Conservation (phyloP, 2,329 filamentous ascomycete genomes). For the Aspergillus sp. region DNA sequence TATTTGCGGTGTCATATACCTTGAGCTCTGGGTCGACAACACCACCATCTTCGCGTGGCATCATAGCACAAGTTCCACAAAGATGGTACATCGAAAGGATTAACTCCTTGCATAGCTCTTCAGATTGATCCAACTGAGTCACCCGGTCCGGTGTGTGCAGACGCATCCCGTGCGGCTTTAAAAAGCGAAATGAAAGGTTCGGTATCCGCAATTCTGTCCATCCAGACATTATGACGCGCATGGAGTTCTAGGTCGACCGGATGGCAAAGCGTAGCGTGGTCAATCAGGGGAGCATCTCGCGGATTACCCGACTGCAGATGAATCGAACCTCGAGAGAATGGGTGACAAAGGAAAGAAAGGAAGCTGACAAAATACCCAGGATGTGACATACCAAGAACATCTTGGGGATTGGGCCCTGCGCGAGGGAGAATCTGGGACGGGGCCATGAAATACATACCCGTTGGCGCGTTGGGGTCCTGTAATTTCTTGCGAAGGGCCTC, state of each 20-base stretch:
- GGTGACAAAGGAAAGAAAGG: constrained; percentile 22
- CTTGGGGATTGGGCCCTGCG: neutral
- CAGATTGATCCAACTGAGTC: constrained; percentile 6
- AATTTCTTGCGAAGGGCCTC: constrained; percentile 7
- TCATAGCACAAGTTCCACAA: constrained; percentile 33
- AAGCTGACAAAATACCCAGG: constrained; percentile 12
- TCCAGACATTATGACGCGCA: constrained; percentile 21
- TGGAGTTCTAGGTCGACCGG: constrained; percentile 43
- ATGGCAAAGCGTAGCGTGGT: constrained; percentile 45
- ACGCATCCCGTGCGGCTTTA: neutral
- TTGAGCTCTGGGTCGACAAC: constrained; percentile 24
- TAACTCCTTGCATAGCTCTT: constrained; percentile 23
- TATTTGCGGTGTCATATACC: constrained; percentile 21
- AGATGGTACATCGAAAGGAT: constrained; percentile 25
- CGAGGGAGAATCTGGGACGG: constrained; percentile 3
- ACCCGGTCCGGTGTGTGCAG: neutral
- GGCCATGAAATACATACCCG: neutral
- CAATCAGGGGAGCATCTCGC: constrained; percentile 37
- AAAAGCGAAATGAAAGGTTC: neutral
- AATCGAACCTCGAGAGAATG: constrained; percentile 30
- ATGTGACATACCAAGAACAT: neutral
- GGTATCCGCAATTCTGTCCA: constrained; percentile 13
- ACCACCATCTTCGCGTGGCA: constrained; percentile 23
- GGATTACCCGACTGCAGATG: constrained; percentile 32
- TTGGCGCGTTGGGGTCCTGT: constrained; percentile 10